These are phyloP conservation scores for Astrothelium subdiscretum DNA, from an alignment of 495 filamentous ascomycete species.

Conservation along the genomic window DNA sequence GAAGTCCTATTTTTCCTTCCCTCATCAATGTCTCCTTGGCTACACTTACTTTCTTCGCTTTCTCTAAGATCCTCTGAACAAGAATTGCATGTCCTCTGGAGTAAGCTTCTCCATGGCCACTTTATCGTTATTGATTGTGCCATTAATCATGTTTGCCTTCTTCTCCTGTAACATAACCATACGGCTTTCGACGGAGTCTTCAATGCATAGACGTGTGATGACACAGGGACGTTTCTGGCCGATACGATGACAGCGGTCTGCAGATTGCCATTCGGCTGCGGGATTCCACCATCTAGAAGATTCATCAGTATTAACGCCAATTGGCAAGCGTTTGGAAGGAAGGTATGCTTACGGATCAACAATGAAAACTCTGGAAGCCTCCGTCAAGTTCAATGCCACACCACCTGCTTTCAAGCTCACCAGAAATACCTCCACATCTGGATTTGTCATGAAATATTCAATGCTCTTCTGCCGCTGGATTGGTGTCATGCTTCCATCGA, in stretches of 20 bases:
- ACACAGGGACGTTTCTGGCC: conserved; percentile 86
- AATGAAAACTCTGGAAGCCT: conserved; percentile 88
- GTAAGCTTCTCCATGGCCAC: conserved; percentile 77
- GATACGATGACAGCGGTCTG: conserved; percentile 93
- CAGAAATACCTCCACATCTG: conserved; percentile 85
- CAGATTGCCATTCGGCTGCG: conserved; percentile 93
- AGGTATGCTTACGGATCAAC: conserved; percentile 66
- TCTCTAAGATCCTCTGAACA: conserved; percentile 60
- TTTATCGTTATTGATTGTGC: conserved; percentile 86
- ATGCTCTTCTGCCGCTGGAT: conserved; percentile 85
- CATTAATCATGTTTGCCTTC: conserved; percentile 91
- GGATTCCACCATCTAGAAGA: conserved; percentile 82
- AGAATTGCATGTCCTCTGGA: conserved; percentile 85
- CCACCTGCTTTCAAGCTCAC: conserved; percentile 93
- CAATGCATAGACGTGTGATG: conserved; percentile 88
- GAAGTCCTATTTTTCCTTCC: no score
- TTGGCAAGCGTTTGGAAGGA: background rate
- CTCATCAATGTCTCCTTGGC: no score
- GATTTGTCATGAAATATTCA: conserved; percentile 86
- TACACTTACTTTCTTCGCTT: background rate
- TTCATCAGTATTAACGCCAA: conserved; percentile 14
- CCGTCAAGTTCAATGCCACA: conserved; percentile 88
- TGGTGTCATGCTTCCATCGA: conserved; percentile 92
- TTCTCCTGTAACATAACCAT: conserved; percentile 95
- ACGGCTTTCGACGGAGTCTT: conserved; percentile 88